phyloP scores from a whole-genome alignment of 2,329 filamentous ascomycete genomes.

The Aspergillus intermedius region DNA sequence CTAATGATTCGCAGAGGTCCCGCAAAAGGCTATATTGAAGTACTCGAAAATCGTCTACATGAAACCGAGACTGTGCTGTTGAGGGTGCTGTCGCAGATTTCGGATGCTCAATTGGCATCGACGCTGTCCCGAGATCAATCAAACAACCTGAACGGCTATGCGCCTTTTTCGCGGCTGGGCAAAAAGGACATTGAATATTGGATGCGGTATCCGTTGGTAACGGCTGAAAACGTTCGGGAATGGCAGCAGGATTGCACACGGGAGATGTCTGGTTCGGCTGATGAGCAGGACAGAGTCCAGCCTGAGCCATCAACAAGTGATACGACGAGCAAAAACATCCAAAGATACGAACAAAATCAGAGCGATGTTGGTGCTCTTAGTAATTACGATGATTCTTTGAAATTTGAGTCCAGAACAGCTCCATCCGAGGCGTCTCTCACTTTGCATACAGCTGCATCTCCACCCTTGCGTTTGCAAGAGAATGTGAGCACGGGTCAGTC shows the following conservation, averaged over 20 bases:
- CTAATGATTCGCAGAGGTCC: slow-evolving; percentile 30
- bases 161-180: slow-evolving; percentile 15
- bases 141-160: slow-evolving; percentile 2
- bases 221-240: slow-evolving; percentile 25
- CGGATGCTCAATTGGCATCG: slow-evolving; percentile 24
- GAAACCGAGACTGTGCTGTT: slow-evolving; percentile 38
- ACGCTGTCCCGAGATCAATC: slow-evolving; percentile 11
- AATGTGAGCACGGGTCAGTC: neutral
- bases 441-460: neutral
- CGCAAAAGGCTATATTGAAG: slow-evolving; percentile 43
- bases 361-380: neutral
- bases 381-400: neutral
- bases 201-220: slow-evolving; percentile 31
- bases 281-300: neutral
- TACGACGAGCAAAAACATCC: neutral
- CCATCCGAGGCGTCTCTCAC: neutral
- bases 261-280: neutral
- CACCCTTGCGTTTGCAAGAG: neutral
- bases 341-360: neutral
- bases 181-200: slow-evolving; percentile 34
- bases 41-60: slow-evolving; percentile 37
- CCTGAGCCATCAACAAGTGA: neutral
- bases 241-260: slow-evolving; percentile 29
- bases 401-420: neutral
- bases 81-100: slow-evolving; percentile 28